Base-by-base conservation (phyloP, 208 protist genomes). In the Vickermania ingenoplastis region DNA sequence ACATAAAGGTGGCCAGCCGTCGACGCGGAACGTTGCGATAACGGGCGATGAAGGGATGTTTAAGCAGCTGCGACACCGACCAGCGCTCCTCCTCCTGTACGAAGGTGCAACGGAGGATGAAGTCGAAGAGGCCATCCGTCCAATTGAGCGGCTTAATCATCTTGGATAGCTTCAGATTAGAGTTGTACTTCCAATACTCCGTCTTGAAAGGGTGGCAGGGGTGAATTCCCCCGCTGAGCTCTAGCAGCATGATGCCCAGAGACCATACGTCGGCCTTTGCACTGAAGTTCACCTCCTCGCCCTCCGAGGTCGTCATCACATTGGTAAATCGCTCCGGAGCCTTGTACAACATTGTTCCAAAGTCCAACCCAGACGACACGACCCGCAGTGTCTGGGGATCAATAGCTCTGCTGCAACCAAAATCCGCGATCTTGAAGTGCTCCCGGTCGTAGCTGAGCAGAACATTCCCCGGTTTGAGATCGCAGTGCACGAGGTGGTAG, bases 391-490 rank as follows among this genome's bases (percentile, higher is more conserved):
- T 82, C 27, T 53, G 31, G 26, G 58, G 41, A 62, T 91, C 74
- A 65, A 93, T 86, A 28, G 81, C 77, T 48, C 75, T 83, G 23
- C 82, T 77, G 59, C 86, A 93, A 1, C 89, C 89, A 73, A 95
- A 95, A 65, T 95, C 89, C 24, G 78, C 79, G 21, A 95, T 49
- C 63, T 92, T 93, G 72, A 95, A 93, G 53, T 59, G 54, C 55
- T 61, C 52, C 55, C 72, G 69, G 57, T 89, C 80, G 61, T 77
- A 90, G 59, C 73, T 69, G 27, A 93, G 66, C 11, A 99, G 79
- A 21, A 99, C 80, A 76, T 99, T 99, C 54, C 96, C 95, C 0
- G 96, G 97, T 73, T 99, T 99, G 17, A 98, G 57, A 69, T 98
- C 97, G 59, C 95, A 97, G 75, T 99, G 97, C 4, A 97, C 87